Evolutionary conservation across 495 filamentous ascomycete species (phyloP).

Genomic region (Hypoxylon crocopeplum): DNA sequence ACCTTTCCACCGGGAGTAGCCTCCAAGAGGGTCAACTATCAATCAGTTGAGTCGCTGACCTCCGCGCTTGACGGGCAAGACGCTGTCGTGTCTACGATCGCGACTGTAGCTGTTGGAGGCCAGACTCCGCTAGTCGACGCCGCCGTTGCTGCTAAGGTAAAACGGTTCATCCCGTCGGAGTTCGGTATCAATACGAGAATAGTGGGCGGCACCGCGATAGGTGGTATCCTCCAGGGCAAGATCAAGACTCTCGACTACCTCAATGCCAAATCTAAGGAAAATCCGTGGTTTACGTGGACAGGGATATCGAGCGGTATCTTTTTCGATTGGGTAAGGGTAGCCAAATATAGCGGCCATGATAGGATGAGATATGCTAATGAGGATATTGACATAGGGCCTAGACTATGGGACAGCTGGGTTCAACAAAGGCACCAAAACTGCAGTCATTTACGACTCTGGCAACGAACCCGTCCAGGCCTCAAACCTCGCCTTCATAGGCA

Average conservation of each 20-base stretch:
- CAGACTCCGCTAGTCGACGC: conserved; percentile 66
- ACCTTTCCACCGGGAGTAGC: conserved; percentile 47
- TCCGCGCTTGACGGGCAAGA: conserved; percentile 60
- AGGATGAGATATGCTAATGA: neutral
- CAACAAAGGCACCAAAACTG: conserved; percentile 52
- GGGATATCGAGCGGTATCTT: conserved; percentile 58
- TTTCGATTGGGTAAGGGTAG: conserved; percentile 54
- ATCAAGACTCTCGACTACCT: conserved; percentile 57
- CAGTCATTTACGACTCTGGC: conserved; percentile 61
- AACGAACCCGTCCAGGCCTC: conserved; percentile 56
- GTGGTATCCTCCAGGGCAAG: conserved; percentile 57
- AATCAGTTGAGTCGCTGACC: conserved; percentile 58
- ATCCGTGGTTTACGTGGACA: conserved; percentile 58
- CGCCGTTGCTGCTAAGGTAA: conserved; percentile 62
- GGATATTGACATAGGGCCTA: conserved; percentile 47
- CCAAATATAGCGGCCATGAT: neutral
- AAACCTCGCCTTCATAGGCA: conserved; percentile 55
- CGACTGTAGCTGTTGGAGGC: conserved; percentile 38
- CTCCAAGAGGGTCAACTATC: conserved; percentile 60
- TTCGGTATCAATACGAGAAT: conserved; percentile 62
- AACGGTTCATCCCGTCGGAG: conserved; percentile 69
- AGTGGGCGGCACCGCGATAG: conserved; percentile 41
- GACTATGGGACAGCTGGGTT: conserved; percentile 44
- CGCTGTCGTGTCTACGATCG: conserved; percentile 62
- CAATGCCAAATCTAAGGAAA: conserved; percentile 45